These are phyloP conservation scores for Aspergillus sp. DNA, from an alignment of 2,329 filamentous ascomycete species.

Conservation along the genomic window DNA sequence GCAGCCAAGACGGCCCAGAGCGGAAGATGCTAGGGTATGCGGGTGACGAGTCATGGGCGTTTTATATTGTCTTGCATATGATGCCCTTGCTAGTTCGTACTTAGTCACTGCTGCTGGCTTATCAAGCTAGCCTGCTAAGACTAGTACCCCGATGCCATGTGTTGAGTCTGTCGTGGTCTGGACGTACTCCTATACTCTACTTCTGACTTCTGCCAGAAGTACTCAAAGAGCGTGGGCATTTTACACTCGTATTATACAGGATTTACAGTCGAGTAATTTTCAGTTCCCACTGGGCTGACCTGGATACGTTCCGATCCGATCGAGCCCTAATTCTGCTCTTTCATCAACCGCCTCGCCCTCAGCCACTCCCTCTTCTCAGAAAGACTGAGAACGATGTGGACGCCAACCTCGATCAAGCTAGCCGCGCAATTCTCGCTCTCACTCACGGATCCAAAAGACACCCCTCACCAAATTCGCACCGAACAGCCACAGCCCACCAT, in stretches of 20 bases:
- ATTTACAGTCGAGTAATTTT: not conserved
- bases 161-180: not conserved
- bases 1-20: constrained; percentile 1
- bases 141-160: not conserved
- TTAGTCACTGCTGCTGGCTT: not conserved
- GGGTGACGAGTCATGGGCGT: not conserved
- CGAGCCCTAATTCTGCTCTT: not conserved
- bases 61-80: not conserved
- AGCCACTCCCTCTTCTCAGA: not conserved
- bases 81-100: not conserved
- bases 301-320: not conserved
- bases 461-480: no score
- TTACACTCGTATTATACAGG: not conserved
- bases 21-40: not conserved
- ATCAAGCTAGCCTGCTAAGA: not conserved
- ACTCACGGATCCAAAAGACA: not conserved
- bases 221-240: not conserved
- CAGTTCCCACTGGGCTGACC: not conserved
- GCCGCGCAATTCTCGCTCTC: not conserved
- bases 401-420: not conserved
- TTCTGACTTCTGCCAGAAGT: not conserved
- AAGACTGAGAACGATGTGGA: not conserved
- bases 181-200: not conserved
- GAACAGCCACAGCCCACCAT: not conserved
- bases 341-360: not conserved